Evolutionary conservation across 2,329 filamentous ascomycete genomes (phyloP).

Genomic region (Paracamarosporium sp.): DNA sequence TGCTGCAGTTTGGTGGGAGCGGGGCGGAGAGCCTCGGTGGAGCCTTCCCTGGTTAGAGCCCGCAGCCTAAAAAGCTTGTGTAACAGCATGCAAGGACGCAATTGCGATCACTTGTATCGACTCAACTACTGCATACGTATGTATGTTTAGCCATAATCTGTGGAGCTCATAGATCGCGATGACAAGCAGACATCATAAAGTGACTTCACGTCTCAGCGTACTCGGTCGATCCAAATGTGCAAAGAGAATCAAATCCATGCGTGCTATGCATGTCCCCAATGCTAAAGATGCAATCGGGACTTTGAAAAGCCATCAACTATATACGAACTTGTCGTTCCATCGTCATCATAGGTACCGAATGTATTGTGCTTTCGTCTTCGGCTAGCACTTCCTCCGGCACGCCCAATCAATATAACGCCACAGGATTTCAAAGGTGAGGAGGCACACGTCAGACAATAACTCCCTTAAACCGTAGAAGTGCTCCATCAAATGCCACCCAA

Average conservation of each 20-base stretch:
- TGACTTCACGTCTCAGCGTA: too few relatives aligned
- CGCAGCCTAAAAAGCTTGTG: neutral
- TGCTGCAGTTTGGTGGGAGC: neutral
- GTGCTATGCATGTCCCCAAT: neutral
- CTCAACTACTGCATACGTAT: too few relatives aligned
- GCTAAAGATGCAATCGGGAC: neutral
- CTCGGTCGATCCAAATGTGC: too few relatives aligned
- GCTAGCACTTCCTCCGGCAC: neutral
- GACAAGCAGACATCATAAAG: too few relatives aligned
- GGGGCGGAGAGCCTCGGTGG: neutral
- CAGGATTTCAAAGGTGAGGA: neutral
- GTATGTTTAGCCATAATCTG: too few relatives aligned
- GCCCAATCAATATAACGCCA: neutral
- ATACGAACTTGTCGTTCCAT: neutral
- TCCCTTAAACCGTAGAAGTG: neutral
- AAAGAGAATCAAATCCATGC: neutral
- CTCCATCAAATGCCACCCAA: neutral
- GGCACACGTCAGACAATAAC: neutral
- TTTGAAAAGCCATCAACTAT: neutral
- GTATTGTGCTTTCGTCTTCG: neutral
- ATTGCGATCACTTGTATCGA: too few relatives aligned
- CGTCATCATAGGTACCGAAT: neutral
- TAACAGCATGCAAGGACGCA: too few relatives aligned
- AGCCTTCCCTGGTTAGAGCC: conserved; percentile 1
- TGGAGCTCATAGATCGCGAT: too few relatives aligned